phyloP scores from a whole-genome alignment of 176 grass and related monocot genomes.

The Luzula sylvatica region DNA sequence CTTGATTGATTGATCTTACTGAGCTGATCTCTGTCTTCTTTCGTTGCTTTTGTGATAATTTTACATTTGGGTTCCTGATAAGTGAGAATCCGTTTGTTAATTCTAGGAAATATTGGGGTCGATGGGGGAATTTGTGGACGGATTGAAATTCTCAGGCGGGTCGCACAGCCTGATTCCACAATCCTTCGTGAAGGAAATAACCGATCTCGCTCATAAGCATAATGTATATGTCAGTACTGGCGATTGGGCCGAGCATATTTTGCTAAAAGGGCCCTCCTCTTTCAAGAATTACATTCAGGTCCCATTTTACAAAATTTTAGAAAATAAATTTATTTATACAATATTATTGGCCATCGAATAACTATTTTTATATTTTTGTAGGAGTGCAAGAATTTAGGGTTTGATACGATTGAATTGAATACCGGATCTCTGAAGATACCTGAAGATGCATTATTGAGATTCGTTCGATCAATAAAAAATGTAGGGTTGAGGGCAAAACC shows the following conservation, averaged over 20 bases:
- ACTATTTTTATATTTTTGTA: constrained; percentile 17
- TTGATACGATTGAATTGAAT: constrained; percentile 89
- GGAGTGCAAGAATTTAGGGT: constrained; percentile 85
- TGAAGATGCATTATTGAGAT: constrained; percentile 73
- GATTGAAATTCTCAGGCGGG: constrained; percentile 85
- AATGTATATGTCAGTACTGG: constrained; percentile 94
- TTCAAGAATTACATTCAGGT: constrained; percentile 93
- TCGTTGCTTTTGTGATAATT: background rate
- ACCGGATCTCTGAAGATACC: constrained; percentile 68
- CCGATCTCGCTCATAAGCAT: constrained; percentile 69
- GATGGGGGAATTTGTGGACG: constrained; percentile 59
- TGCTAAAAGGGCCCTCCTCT: constrained; percentile 59
- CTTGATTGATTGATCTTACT: no score
- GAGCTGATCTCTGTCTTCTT: background rate
- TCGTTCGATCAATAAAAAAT: constrained; percentile 60
- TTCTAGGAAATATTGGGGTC: constrained; percentile 59
- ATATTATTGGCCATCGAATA: background rate
- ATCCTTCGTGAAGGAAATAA: constrained; percentile 55
- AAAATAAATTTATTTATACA: background rate
- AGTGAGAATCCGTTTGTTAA: background rate
- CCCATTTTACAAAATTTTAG: background rate
- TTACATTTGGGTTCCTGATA: background rate
- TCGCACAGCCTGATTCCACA: constrained; percentile 74
- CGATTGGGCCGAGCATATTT: constrained; percentile 83
- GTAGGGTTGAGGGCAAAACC: constrained; percentile 47